A percentile compares a stretch with the other conserved stretches of the same genome.
phyloP scores from a whole-genome alignment of 2,329 filamentous ascomycete species.

The Zalaria sp. region DNA sequence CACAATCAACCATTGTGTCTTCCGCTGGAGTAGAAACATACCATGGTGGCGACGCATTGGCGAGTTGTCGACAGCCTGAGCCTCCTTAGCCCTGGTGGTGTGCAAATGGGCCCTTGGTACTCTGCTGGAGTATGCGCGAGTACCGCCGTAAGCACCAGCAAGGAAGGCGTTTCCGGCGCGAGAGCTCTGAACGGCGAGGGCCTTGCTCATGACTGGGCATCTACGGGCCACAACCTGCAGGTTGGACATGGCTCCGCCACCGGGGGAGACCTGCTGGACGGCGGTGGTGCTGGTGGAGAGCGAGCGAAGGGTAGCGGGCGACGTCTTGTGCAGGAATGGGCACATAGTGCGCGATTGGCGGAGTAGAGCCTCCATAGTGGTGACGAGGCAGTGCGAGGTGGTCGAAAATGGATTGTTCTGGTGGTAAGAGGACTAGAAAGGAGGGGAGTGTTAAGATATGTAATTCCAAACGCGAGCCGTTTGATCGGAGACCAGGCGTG shows the following conservation, averaged over 20 bases:
- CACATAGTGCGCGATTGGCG: slow-evolving; percentile 95
- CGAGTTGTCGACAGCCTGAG: slow-evolving; percentile 55
- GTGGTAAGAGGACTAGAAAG: no score
- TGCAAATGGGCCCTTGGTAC: slow-evolving; percentile 62
- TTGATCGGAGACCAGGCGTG: no score
- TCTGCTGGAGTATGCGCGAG: slow-evolving; percentile 32
- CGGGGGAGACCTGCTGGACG: slow-evolving; percentile 46
- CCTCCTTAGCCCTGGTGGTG: slow-evolving; percentile 63
- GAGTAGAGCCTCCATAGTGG: slow-evolving; percentile 76
- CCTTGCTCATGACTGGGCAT: slow-evolving; percentile 98
- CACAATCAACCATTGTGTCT: not conserved
- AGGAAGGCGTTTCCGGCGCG: slow-evolving; percentile 32
- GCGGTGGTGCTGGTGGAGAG: slow-evolving; percentile 61
- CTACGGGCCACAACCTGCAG: slow-evolving; percentile 85
- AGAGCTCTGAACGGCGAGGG: slow-evolving; percentile 66
- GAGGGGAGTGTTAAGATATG: no score
- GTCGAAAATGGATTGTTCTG: no score
- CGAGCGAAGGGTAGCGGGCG: slow-evolving; percentile 78
- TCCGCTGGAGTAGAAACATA: slow-evolving; percentile 14
- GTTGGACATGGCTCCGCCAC: slow-evolving; percentile 92
- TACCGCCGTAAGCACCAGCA: slow-evolving; percentile 34
- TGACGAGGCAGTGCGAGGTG: not conserved
- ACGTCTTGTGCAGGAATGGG: slow-evolving; percentile 91
- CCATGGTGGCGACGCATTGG: slow-evolving; percentile 36
- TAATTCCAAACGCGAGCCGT: no score